Conservation (phyloP, 495 filamentous ascomycete species). For the Trichoderma virens region DNA sequence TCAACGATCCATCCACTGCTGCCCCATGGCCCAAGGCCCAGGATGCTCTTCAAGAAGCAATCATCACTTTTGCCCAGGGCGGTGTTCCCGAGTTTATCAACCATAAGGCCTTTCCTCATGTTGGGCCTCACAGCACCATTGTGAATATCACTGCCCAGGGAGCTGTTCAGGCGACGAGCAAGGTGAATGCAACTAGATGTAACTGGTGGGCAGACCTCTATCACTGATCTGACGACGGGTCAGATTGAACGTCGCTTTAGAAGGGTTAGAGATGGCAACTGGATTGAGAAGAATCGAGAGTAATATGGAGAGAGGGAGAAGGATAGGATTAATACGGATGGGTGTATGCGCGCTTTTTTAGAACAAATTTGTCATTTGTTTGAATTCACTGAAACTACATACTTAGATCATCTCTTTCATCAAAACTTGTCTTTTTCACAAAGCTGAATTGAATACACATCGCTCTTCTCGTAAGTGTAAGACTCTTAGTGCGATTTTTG, state of each 20-base stretch:
- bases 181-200: not conserved
- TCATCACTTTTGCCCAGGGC: not conserved
- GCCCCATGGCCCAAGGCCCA: constrained; percentile 2
- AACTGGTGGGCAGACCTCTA: not conserved
- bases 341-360: too few species aligned
- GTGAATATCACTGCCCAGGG: not conserved
- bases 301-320: not conserved
- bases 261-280: not conserved
- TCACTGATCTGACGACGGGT: not conserved
- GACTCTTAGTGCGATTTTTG: too few species aligned
- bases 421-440: too few species aligned
- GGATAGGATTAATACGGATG: not conserved
- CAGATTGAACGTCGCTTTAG: not conserved
- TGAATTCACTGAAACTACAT: too few species aligned
- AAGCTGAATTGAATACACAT: too few species aligned
- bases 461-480: too few species aligned
- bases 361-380: too few species aligned
- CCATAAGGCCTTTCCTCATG: not conserved
- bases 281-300: not conserved
- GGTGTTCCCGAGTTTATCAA: not conserved
- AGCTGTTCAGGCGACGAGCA: not conserved
- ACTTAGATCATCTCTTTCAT: too few species aligned
- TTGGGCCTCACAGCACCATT: not conserved
- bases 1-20: not conserved
- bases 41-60: not conserved